A percentile compares a stretch with the other conserved stretches of the same genome.
phyloP scores from a whole-genome alignment of 1,284 basidiomycete species.

The Leucoagaricus sp. region DNA sequence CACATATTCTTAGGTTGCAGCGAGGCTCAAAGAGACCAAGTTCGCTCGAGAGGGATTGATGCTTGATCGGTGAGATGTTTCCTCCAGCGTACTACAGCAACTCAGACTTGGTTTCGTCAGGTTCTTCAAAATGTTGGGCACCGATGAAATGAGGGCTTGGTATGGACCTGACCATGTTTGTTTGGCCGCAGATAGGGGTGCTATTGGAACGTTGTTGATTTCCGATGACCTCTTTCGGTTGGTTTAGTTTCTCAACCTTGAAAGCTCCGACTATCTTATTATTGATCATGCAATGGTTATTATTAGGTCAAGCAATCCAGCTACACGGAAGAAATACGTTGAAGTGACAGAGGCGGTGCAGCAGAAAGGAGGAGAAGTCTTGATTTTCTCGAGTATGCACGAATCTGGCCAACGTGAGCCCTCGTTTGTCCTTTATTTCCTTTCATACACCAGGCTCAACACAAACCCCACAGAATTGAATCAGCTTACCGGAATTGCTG shows the following conservation, averaged over 20 bases:
- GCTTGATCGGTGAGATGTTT: slow-evolving; percentile 71
- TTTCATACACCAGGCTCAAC: background rate
- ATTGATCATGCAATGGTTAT: background rate
- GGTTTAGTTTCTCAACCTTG: slow-evolving; percentile 19
- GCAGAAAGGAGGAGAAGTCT: slow-evolving; percentile 87
- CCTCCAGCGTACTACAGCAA: too few relatives aligned
- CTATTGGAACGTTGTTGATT: slow-evolving; percentile 92
- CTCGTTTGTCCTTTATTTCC: slow-evolving; percentile 5
- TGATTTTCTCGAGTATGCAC: slow-evolving; percentile 99
- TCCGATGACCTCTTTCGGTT: slow-evolving; percentile 94
- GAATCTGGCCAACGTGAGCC: slow-evolving; percentile 92
- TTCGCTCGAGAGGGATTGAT: slow-evolving; percentile 94
- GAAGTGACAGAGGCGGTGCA: slow-evolving; percentile 88
- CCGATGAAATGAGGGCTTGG: slow-evolving; percentile 96
- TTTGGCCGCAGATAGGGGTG: slow-evolving; percentile 90
- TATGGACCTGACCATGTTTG: slow-evolving; percentile 96
- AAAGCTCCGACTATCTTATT: background rate
- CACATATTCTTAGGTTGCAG: slow-evolving; percentile 61
- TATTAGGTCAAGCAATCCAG: slow-evolving; percentile 71
- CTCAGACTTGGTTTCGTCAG: slow-evolving; percentile 41
- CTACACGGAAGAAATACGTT: slow-evolving; percentile 84
- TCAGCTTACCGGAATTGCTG: slow-evolving; percentile 92
- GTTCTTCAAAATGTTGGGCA: slow-evolving; percentile 96
- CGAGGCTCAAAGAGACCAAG: slow-evolving; percentile 87
- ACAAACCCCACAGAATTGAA: slow-evolving; percentile 87